These are phyloP conservation scores for Xylariaceae sp. DNA, from an alignment of 2,329 filamentous ascomycete genomes.

Conservation along the genomic window DNA sequence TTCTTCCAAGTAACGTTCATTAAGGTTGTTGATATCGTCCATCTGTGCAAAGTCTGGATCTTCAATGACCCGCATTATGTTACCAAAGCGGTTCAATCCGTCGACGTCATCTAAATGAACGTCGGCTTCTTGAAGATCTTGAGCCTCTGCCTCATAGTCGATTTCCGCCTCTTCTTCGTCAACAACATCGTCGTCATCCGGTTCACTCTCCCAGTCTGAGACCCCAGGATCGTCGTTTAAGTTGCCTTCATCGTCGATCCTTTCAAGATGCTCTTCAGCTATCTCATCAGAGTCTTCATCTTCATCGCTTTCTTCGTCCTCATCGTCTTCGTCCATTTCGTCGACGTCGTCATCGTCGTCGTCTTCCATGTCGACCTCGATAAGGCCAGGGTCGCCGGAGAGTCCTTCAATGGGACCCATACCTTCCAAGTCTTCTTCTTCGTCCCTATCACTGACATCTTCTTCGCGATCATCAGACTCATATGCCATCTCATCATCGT, in stretches of 20 bases:
- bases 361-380: slow-evolving; percentile 75
- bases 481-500: slow-evolving; percentile 91
- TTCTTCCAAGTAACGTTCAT: slow-evolving; percentile 50
- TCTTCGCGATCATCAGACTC: slow-evolving; percentile 72
- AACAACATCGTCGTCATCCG: slow-evolving; percentile 49
- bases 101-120: slow-evolving; percentile 42
- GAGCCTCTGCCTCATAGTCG: slow-evolving; percentile 50
- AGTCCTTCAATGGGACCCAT: slow-evolving; percentile 82
- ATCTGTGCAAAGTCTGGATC: slow-evolving; percentile 45
- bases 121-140: slow-evolving; percentile 50
- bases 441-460: slow-evolving; percentile 84
- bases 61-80: slow-evolving; percentile 53
- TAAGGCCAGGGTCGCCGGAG: slow-evolving; percentile 55
- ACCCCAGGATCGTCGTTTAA: slow-evolving; percentile 54
- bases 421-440: slow-evolving; percentile 66
- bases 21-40: slow-evolving; percentile 47
- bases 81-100: slow-evolving; percentile 40
- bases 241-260: slow-evolving; percentile 59
- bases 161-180: slow-evolving; percentile 51
- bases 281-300: slow-evolving; percentile 59
- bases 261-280: slow-evolving; percentile 48
- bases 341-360: slow-evolving; percentile 54
- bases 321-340: slow-evolving; percentile 57
- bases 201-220: slow-evolving; percentile 57
- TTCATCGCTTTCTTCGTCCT: slow-evolving; percentile 54